phyloP scores from a whole-genome alignment of 129 eudicot species.

The Flaveria trinervia region DNA sequence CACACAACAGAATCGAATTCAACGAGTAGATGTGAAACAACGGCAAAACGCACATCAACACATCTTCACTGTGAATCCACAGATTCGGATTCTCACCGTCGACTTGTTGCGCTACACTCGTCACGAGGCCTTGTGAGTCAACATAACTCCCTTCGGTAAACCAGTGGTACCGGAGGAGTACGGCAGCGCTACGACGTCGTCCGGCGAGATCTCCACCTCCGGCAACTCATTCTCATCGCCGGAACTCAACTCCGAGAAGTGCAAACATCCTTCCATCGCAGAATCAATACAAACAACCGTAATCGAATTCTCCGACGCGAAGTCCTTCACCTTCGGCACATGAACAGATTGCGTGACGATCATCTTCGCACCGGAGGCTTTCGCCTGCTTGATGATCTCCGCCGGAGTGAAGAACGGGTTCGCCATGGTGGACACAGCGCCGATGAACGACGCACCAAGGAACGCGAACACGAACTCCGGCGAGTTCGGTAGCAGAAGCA shows the following conservation, averaged over 20 bases:
- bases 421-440: conserved; percentile 80
- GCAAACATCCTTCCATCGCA: conserved; percentile 46
- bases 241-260: conserved; percentile 49
- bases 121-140: conserved; percentile 84
- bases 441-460: conserved; percentile 82
- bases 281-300: conserved; percentile 56
- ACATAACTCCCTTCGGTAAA: conserved; percentile 91
- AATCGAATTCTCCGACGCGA: conserved; percentile 39
- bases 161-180: conserved; percentile 97
- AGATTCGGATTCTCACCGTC: conserved; percentile 97
- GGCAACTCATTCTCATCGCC: conserved; percentile 57
- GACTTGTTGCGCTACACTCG: conserved; percentile 92
- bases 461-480: conserved; percentile 84
- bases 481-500: conserved; percentile 76
- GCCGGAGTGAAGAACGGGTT: conserved; percentile 83
- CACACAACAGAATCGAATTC: conserved; percentile 78
- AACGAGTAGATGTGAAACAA: conserved; percentile 85
- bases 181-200: conserved; percentile 85
- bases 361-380: conserved; percentile 67
- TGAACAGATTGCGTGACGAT: conserved; percentile 62
- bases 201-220: conserved; percentile 57
- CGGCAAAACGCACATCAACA: conserved; percentile 76
- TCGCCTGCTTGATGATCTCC: conserved; percentile 75
- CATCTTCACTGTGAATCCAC: conserved; percentile 74
- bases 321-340: conserved; percentile 57